Base-by-base conservation (phyloP, 2,329 filamentous ascomycete genomes). In the Colletotrichum incanum region DNA sequence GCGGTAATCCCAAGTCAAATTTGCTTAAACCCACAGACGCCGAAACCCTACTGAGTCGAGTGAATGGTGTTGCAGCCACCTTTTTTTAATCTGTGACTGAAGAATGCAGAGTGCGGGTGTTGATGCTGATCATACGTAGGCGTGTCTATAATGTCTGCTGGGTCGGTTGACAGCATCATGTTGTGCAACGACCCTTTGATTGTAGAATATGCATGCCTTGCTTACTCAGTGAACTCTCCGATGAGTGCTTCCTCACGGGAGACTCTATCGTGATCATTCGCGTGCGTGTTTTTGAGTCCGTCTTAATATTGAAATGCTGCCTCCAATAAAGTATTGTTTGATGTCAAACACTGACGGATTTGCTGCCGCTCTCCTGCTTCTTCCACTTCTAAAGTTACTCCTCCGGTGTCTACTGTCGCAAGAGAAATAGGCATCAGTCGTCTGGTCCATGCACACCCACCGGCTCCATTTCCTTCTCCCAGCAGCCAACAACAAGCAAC, bases 311-410 rank as follows among this genome's bases (percentile, higher is more conserved):
- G 55, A 9, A 6, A 12, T 41, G 12, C 34, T 9, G 20, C 39
- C 39, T 20, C 34, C 23, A 37, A 6, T 20, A 55, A 58, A 3
- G 6, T 58, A 58, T 7, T 23, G 23, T 47, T 26, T 56, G 7
- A 37, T 49, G 18, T 56, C 28, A 54, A 65, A 47, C 50, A 47
- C 28, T 65, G 62, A 56, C 39, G 20, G 8, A 28, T 52, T 47
- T 23, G 18, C 20, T 20, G 41, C 28, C 14, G 23, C 16, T 14
- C n/a, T 39, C 45, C 31, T 62, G 28, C 41, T 5, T 37, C 8
- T 37, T 11, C 8, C 11, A 9, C 34, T 37, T 37, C 34, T 37
- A n/a, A n/a, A n/a, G n/a, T n/a, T n/a, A 11, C 34, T 45, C 45
- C 34, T n/a, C 12, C 34, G 5, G 34, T 31, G 5, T 54, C 47